Base-by-base conservation (phyloP, 495 filamentous ascomycete genomes). In the Penicillium argentinense region DNA sequence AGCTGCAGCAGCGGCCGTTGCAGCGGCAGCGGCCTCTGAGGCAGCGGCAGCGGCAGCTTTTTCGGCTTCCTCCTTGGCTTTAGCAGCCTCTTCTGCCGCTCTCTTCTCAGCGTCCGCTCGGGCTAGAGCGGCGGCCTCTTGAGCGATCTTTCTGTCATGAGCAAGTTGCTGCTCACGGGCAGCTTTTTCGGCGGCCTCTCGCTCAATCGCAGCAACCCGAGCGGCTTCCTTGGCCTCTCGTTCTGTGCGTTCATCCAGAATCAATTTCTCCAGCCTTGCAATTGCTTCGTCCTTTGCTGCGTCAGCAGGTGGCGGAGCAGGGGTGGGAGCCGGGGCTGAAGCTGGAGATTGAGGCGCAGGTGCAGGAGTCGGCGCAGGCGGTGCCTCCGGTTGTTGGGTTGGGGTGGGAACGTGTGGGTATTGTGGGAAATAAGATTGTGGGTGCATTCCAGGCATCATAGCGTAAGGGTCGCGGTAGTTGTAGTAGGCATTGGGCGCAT, bases 161-260 rank as follows among this genome's bases (percentile, higher is more conserved):
- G 68, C 69, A 13, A 67, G 65, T 39, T 69, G 65, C 47, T 77
- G 75, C 26, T 80, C 79, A 30, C 62, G 73, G 37, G 68, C 76
- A 21, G 67, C 68, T 50, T 72, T 72, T 37, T 83, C 79, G 5
- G 75, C 79, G 23, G 72, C 72, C 32, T 73, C 77, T 36, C 72
- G 73, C 5, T 68, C 68, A 21, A 66, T 61, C 1, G 56, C 63
- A 33, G 66, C 67, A 37, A 56, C 45, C 7, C 53, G 63, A 11
- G 68, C 73, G 19, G 66, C 69, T 53, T 79, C 75, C 44, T 71
- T 71, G 6, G 60, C 54, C 32, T 76, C 71, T 22, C 67, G 56
- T 8, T 68, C 73, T 36, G 63, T 64, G 23, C 72, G 69, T 22
- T 78, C 74, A 14, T 80, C 75, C 46, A 79, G 16, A 19, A 80